Conservation (phyloP, 192 early-diverging fungal species). For the Backusella tarrabulga region DNA sequence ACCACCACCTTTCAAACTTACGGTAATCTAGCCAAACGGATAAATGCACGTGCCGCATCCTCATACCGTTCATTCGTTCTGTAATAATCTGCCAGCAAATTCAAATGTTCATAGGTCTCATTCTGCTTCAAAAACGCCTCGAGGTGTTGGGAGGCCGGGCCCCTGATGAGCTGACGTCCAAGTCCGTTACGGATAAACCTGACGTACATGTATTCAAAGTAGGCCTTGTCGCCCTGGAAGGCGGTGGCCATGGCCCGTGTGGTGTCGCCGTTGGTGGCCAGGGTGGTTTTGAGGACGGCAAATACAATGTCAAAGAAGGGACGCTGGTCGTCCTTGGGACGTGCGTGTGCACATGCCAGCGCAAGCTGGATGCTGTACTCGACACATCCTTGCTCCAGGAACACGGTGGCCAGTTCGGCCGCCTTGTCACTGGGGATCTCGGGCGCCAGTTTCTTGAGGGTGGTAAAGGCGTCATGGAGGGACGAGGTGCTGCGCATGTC, state of each 20-base stretch:
- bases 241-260: background rate
- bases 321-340: background rate
- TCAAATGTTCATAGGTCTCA: background rate
- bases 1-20: no score
- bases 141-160: background rate
- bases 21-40: background rate
- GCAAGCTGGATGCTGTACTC: background rate
- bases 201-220: background rate
- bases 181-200: background rate
- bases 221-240: background rate
- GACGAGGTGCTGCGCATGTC: background rate
- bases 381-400: background rate
- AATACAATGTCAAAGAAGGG: slow-evolving; percentile 6
- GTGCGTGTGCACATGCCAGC: background rate
- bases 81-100: slow-evolving; percentile 11
- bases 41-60: background rate
- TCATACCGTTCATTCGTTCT: slow-evolving; percentile 9
- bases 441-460: background rate
- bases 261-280: background rate
- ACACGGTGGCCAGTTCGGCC: background rate
- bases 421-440: background rate
- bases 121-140: background rate
- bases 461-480: background rate
- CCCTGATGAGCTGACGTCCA: background rate
- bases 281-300: background rate